Base-by-base conservation (phyloP, 345 rosid species). In the Corchorus olitorius region DNA sequence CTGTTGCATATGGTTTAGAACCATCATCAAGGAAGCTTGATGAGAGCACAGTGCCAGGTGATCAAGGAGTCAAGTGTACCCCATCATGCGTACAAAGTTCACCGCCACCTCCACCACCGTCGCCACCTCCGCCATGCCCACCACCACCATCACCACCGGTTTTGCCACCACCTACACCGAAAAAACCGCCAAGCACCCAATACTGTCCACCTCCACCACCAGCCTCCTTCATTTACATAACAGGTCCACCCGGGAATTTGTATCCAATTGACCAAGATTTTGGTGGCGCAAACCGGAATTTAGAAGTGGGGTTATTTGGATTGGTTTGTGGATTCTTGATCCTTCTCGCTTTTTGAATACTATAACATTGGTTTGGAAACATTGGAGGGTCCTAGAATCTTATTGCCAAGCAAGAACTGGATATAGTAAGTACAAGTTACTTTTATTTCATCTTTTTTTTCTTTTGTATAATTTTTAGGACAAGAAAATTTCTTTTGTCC, bases 201-300 rank as follows among this genome's bases (percentile, higher is more conserved):
- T 54, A 84, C 80, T 86, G 90, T 70, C 90, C 93, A 39, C 79
- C 87, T 0, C 93, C 93, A 35, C 91, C 91, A 5, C 88, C 93
- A 2, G 39, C 87, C 8, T 76, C 82, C 12, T 76, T 74, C 54
- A 78, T 90, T 56, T 90, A 86, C 84, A 81, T 86, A 70, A 85
- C 93, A 3, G 90, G 91, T 48, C 91, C 93, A 4, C 93, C 93
- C 45, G 93, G 90, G 62, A 77, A 75, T 90, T 56, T 90, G n/a
- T n/a, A 90, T 78, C 89, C 93, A 4, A 27, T 88, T 43, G 91
- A 85, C 80, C 80, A 79, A 16, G 58, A 76, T 33, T 85, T 81
- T 37, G 76, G 83, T 10, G 83, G 78, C 17, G 87, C 78, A 65
- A 73, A 73, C 37, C 75, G 81, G 80, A 70, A 73, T 2, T 41